A percentile compares a stretch with the other conserved stretches of the same genome.
These are phyloP conservation scores for Parachlorella kessleri DNA, from an alignment of 139 green algal genomes.

Conservation along the genomic window DNA sequence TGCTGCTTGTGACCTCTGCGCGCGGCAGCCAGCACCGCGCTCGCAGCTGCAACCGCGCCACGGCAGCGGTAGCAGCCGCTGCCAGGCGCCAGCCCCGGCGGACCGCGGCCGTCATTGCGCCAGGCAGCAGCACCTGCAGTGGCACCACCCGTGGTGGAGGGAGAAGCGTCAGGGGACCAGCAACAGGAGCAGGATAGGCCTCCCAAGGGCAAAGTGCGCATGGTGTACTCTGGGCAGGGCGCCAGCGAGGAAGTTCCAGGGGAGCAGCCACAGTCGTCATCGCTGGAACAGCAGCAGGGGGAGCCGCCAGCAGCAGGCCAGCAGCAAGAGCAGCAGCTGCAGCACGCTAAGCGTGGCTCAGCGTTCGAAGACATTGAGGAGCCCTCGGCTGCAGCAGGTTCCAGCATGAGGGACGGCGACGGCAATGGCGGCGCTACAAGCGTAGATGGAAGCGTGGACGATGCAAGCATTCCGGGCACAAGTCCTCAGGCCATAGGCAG, in stretches of 20 bases:
- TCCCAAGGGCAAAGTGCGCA: neutral
- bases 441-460: no score
- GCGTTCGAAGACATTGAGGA: neutral
- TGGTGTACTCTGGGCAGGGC: neutral
- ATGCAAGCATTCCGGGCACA: no score
- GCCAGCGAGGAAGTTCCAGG: neutral
- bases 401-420: neutral
- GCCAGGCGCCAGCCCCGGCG: neutral
- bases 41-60: neutral
- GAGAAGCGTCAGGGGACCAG: neutral
- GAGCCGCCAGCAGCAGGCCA: neutral
- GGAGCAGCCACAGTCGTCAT: neutral
- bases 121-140: neutral
- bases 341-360: neutral
- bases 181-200: neutral
- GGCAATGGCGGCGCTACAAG: no score
- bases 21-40: neutral
- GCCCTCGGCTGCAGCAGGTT: neutral
- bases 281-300: neutral
- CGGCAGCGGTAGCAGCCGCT: neutral
- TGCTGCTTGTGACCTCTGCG: slow-evolving; percentile 8
- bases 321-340: neutral
- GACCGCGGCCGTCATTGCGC: neutral
- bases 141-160: neutral
- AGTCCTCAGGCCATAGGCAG: no score